A percentile compares a stretch with the other conserved stretches of the same genome.
Conservation (phyloP, 495 filamentous ascomycete genomes). For the Podospora anserina region DNA sequence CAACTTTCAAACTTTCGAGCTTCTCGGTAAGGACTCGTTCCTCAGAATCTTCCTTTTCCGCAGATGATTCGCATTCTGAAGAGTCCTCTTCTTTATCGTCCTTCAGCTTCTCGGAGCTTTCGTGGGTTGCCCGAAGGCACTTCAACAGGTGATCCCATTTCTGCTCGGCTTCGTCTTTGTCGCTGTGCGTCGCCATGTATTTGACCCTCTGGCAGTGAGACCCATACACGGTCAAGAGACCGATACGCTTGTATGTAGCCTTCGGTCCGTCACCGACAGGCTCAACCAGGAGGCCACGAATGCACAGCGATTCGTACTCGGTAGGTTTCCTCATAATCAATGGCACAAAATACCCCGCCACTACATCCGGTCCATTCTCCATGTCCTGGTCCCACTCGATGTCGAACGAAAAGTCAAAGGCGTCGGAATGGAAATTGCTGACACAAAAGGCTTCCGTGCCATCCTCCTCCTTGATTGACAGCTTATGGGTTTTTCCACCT, state of each 20-base stretch:
- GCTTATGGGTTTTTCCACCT: slow-evolving; percentile 12
- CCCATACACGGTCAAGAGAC: background rate
- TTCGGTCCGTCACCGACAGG: background rate
- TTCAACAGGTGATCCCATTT: background rate
- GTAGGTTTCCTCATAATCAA: background rate
- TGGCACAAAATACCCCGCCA: background rate
- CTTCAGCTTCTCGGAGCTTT: background rate
- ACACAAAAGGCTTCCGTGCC: background rate
- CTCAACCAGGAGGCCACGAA: background rate
- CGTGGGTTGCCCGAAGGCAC: background rate
- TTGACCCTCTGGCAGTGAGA: background rate
- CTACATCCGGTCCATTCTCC: background rate
- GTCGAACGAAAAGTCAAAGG: background rate
- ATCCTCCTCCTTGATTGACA: slow-evolving; percentile 7
- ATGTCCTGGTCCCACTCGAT: background rate
- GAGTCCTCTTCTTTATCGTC: background rate
- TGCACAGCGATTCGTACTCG: background rate
- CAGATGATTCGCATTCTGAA: background rate
- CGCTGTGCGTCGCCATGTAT: background rate
- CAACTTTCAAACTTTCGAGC: background rate
- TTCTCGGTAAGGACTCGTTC: background rate
- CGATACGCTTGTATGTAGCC: background rate
- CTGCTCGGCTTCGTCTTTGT: background rate
- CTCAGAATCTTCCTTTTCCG: background rate
- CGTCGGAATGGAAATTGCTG: background rate